A percentile compares a stretch with the other conserved stretches of the same genome.
Conservation (phyloP, 1,284 basidiomycete species). For the Ganoderma lucidum region DNA sequence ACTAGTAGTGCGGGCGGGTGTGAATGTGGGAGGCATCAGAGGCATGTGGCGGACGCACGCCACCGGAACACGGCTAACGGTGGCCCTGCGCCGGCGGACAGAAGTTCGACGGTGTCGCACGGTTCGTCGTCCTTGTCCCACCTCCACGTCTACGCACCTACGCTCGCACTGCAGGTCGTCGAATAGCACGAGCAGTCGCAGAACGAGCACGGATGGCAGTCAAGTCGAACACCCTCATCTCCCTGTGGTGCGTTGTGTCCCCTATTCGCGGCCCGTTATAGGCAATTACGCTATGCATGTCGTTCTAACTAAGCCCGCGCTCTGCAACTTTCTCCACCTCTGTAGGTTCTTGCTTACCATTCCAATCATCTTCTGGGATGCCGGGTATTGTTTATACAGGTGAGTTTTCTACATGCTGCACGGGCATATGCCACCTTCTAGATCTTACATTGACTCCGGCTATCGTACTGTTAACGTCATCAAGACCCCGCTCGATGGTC, state of each 20-base stretch:
- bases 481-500: slow-evolving; percentile 67
- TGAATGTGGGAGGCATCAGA: neutral
- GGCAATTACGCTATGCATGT: neutral
- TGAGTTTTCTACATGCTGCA: slow-evolving; percentile 38
- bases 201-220: slow-evolving; percentile 33
- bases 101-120: slow-evolving; percentile 28
- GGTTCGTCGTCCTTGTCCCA: slow-evolving; percentile 28
- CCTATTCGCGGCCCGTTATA: neutral
- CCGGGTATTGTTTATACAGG: slow-evolving; percentile 77
- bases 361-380: slow-evolving; percentile 74
- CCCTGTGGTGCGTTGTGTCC: slow-evolving; percentile 38
- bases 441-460: neutral
- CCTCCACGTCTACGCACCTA: slow-evolving; percentile 19
- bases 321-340: neutral
- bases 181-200: slow-evolving; percentile 20
- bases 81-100: slow-evolving; percentile 1
- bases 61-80: neutral
- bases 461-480: slow-evolving; percentile 2
- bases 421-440: neutral
- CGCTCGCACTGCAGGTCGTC: slow-evolving; percentile 27
- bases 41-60: slow-evolving; percentile 5
- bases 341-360: slow-evolving; percentile 62
- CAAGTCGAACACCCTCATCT: slow-evolving; percentile 37
- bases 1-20: neutral
- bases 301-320: neutral